Base-by-base conservation (phyloP, 306 rosid species). In the Casuarina equisetifolia region DNA sequence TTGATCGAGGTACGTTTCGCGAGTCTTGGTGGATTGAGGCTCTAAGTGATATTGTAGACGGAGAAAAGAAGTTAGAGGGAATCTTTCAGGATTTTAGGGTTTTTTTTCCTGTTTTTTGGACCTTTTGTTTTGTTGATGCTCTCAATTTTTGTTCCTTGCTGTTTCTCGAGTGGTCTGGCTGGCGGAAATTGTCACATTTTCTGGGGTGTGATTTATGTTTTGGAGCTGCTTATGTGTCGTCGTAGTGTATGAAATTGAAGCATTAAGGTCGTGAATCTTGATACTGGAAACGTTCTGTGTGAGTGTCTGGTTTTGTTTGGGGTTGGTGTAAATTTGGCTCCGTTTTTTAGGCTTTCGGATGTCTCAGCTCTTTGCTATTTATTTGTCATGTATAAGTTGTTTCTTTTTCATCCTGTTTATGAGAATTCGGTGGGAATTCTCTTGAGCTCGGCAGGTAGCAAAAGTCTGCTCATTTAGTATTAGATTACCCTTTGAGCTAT, bases 1-100 rank as follows among this genome's bases (percentile, higher is more conserved):
- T 66, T 43, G 50, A 66, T 66, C 50, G 71, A 66, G 71, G 71
- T 66, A n/a, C 20, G 71, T 66, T 66, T 66, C 49, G 35, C 50
- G 50, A 40, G 50, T 40, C 40, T 66, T 42, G 15, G 36, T 43
- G 10, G 20, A 40, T 66, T 44, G 71, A 66, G n/a, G 71, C 71
- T 66, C 32, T 66, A 6, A 42, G 9, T 66, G 13, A 42, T 40
- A 10, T 35, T 3, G 42, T 35, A 9, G 35, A 11, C 32, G 35
- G 16, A 61, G 17, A 32, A 61, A 8, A 20, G 20, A 57, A 2
- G 32, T 25, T 25, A 8, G 19, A 55, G 19, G 16, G 48, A 64
- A 64, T 64, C 32, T 66, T 66, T 40, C 9, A 48, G 39, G 69
- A 5, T 42, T 66, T 36, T 8, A 39, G 71, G 50, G 71, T n/a